A percentile compares a stretch with the other conserved stretches of the same genome.
These are phyloP conservation scores for Leptographium wingfieldii DNA, from an alignment of 2,329 filamentous ascomycete genomes.

Conservation along the genomic window DNA sequence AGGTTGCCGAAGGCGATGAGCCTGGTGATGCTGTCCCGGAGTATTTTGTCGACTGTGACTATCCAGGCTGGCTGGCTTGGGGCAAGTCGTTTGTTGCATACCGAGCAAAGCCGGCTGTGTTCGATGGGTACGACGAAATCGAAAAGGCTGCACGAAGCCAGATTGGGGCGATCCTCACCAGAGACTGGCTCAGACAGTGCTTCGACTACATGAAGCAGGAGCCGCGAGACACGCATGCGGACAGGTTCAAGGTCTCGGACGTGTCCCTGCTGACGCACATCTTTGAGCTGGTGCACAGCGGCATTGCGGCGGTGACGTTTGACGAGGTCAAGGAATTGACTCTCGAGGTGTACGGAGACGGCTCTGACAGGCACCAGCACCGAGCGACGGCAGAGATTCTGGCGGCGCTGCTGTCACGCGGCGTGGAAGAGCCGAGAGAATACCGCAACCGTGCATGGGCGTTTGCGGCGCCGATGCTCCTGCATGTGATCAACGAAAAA, in stretches of 20 bases:
- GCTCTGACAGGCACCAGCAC: conserved; percentile 94
- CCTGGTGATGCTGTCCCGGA: conserved; percentile 49
- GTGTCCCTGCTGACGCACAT: conserved; percentile 79
- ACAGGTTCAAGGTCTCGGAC: conserved; percentile 82
- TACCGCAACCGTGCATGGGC: conserved; percentile 70
- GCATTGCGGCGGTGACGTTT: conserved; percentile 63
- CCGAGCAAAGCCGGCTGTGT: conserved; percentile 56
- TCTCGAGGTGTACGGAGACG: conserved; percentile 70
- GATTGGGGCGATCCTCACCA: conserved; percentile 69
- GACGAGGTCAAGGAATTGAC: conserved; percentile 79
- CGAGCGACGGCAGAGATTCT: conserved; percentile 90
- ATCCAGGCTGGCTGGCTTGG: conserved; percentile 96
- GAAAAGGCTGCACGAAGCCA: conserved; percentile 63
- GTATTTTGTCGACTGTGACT: conserved; percentile 84
- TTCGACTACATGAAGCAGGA: conserved; percentile 56
- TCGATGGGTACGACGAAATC: conserved; percentile 61
- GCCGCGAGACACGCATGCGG: conserved; percentile 11
- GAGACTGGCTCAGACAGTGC: conserved; percentile 74
- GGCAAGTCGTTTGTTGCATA: conserved; percentile 74
- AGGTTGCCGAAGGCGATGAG: not conserved
- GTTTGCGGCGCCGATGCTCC: conserved; percentile 79
- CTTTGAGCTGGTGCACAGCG: conserved; percentile 80
- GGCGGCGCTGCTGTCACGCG: conserved; percentile 69
- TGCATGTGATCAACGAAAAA: conserved; percentile 77
- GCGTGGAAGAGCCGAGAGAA: conserved; percentile 62